Evolutionary conservation across 495 filamentous ascomycete genomes (phyloP).

Genomic region (Trichoderma gamsii): DNA sequence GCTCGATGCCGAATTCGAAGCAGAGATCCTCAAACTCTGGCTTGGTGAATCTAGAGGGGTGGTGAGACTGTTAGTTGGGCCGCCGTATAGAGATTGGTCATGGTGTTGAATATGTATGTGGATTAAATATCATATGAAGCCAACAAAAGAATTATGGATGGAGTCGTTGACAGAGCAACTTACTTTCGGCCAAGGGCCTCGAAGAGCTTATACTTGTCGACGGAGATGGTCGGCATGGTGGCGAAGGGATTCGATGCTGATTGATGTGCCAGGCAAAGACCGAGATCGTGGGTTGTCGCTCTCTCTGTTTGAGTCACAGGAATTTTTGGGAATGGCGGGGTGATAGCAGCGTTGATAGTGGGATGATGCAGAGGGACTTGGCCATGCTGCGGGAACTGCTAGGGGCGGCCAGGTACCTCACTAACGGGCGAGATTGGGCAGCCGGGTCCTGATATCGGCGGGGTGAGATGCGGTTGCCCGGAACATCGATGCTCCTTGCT

Average conservation of each 20-base stretch:
- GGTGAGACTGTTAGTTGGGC: neutral
- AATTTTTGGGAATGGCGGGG: constrained; percentile 11
- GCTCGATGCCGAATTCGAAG: constrained; percentile 97
- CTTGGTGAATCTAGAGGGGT: constrained; percentile 63
- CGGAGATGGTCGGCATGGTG: constrained; percentile 84
- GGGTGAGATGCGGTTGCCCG: neutral
- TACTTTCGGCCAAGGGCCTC: constrained; percentile 85
- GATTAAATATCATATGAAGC: neutral
- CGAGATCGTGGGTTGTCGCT: neutral
- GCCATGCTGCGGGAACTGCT: neutral
- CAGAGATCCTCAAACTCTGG: constrained; percentile 95
- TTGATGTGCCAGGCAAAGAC: neutral
- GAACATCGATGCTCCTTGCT: constrained; percentile 8
- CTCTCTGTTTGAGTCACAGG: constrained; percentile 17
- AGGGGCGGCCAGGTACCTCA: neutral
- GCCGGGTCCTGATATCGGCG: constrained; percentile 3
- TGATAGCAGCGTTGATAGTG: neutral
- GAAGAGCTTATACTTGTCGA: constrained; percentile 92
- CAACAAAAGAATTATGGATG: neutral
- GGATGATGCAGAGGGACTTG: constrained; percentile 7
- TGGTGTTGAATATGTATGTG: neutral
- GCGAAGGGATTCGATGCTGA: neutral
- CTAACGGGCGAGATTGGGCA: neutral
- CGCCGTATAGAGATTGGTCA: neutral
- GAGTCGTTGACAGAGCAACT: constrained; percentile 33